Percentiles rank a stretch among this genome's conserved stretches.
Conservation (phyloP, 2,329 filamentous ascomycete species). For the Talaromyces amestolkiae region DNA sequence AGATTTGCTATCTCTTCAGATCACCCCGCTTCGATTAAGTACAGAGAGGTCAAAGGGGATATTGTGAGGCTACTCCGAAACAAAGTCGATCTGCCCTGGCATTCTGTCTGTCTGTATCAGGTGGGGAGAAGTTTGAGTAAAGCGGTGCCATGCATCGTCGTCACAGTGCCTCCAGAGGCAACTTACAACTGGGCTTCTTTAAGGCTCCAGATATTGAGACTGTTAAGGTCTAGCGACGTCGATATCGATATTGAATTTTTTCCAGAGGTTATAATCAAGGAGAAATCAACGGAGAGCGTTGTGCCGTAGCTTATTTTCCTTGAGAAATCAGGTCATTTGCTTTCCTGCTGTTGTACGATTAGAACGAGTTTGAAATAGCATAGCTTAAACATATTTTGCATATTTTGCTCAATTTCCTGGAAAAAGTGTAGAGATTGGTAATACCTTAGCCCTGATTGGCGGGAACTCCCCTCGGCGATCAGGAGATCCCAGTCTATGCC, state of each 20-base stretch:
- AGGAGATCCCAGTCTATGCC: not conserved
- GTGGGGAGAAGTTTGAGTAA: not conserved
- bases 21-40: not conserved
- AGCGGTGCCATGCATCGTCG: not conserved
- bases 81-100: not conserved
- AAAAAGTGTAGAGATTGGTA: not conserved
- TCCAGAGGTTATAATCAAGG: not conserved
- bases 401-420: too few species aligned
- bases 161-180: not conserved
- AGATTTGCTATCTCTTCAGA: not conserved
- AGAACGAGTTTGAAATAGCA: not conserved
- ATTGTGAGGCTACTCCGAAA: not conserved
- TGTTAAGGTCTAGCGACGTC: not conserved
- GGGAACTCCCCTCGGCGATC: not conserved
- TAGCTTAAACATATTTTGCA: not conserved
- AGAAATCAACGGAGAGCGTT: not conserved
- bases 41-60: not conserved
- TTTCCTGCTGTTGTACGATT: not conserved
- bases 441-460: not conserved
- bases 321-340: not conserved
- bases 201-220: not conserved
- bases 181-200: not conserved
- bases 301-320: not conserved
- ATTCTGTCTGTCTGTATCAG: not conserved
- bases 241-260: not conserved